A percentile compares a stretch with the other conserved stretches of the same genome.
Conservation (phyloP, 2,329 filamentous ascomycete genomes). For the Xylaria sp. region DNA sequence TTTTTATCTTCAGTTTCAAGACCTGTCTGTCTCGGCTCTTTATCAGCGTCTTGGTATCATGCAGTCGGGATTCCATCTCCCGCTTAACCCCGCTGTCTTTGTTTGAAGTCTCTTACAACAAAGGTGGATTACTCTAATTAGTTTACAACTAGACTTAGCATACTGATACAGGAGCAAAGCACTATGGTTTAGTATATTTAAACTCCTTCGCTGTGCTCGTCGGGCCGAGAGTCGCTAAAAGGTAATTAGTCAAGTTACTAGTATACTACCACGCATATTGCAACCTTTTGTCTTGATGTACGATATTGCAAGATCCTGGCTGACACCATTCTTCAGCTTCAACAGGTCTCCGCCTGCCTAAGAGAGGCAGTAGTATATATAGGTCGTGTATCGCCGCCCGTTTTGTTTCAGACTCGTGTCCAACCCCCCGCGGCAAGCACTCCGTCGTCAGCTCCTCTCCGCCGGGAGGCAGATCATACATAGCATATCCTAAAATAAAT, state of each 20-base stretch:
- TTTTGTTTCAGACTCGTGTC: constrained; percentile 22
- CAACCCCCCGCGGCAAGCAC: constrained; percentile 3
- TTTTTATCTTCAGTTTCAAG: neutral
- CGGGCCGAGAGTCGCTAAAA: neutral
- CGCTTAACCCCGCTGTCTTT: neutral
- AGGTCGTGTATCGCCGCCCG: neutral
- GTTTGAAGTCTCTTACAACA: too few relatives aligned
- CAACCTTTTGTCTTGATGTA: neutral
- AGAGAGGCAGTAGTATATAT: too few relatives aligned
- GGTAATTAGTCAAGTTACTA: neutral
- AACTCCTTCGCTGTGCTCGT: neutral
- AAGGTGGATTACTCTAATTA: neutral
- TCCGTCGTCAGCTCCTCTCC: constrained; percentile 3
- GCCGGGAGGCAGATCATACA: constrained; percentile 5
- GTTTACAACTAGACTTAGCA: neutral
- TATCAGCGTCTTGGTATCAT: constrained; percentile 14
- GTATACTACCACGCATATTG: neutral
- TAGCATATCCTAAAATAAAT: constrained; percentile 12
- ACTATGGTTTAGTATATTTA: neutral
- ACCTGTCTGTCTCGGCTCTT: neutral
- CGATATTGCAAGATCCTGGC: neutral
- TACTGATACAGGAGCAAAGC: neutral
- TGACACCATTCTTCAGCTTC: neutral
- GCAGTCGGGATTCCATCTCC: neutral
- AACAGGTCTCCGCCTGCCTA: constrained; percentile 8